These are phyloP conservation scores for Collybia sordida DNA, from an alignment of 768 basidiomycete species.

Conservation along the genomic window DNA sequence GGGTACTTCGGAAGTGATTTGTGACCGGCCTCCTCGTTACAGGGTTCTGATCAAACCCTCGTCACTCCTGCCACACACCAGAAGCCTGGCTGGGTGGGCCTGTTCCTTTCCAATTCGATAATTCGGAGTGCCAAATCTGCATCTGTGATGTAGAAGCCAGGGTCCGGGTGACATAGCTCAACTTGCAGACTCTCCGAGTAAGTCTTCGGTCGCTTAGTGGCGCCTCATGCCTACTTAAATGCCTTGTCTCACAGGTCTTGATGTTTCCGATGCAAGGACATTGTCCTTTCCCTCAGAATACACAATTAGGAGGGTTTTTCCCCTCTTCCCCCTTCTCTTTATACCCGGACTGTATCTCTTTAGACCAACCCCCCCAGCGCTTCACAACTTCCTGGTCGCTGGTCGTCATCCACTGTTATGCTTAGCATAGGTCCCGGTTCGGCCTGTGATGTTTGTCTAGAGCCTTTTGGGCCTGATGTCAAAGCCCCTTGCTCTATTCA, in stretches of 20 bases:
- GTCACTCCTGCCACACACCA: conserved; percentile 14
- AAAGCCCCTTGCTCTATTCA: conserved; percentile 64
- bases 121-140: conserved; percentile 20
- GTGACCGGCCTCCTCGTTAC: conserved; percentile 22
- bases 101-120: conserved; percentile 12
- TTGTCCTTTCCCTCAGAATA: conserved; percentile 26
- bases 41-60: conserved; percentile 14
- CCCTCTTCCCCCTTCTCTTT: conserved; percentile 13
- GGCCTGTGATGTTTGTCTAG: conserved; percentile 76
- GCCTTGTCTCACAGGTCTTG: conserved; percentile 23
- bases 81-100: conserved; percentile 21
- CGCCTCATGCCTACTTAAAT: conserved; percentile 48
- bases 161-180: conserved; percentile 31
- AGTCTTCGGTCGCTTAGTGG: conserved; percentile 32
- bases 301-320: conserved; percentile 10
- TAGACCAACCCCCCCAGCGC: conserved; percentile 8
- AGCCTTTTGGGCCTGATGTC: conserved; percentile 50
- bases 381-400: conserved; percentile 4
- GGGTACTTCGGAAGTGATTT: conserved; percentile 5
- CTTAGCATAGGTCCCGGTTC: conserved; percentile 65
- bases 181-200: conserved; percentile 33
- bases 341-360: not conserved
- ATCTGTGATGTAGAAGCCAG: conserved; percentile 28
- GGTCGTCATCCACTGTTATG: conserved; percentile 43
- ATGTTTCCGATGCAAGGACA: conserved; percentile 34